A percentile compares a stretch with the other conserved stretches of the same genome.
Conservation (phyloP, 257 asterid genomes). For the Nicotiana tabacum region DNA sequence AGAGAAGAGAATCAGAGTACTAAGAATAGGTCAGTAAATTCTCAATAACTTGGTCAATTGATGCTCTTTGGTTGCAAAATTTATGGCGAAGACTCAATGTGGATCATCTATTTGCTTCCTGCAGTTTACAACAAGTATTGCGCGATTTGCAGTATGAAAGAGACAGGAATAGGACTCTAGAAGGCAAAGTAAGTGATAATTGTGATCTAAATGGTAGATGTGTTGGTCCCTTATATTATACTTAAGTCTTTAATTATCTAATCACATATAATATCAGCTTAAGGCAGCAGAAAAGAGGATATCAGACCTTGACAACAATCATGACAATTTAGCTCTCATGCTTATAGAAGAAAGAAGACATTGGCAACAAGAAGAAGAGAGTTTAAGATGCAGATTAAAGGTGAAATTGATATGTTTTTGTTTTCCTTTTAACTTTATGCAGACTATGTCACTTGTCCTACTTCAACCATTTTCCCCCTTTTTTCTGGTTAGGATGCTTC, state of each 20-base stretch:
- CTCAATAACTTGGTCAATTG: not conserved
- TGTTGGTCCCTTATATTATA: not conserved
- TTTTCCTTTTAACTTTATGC: not conserved
- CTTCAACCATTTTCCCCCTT: not conserved
- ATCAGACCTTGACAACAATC: conserved; percentile 25
- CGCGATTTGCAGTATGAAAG: conserved; percentile 28
- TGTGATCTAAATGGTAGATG: not conserved
- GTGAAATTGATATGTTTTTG: conserved; percentile 8
- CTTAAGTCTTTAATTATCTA: not conserved
- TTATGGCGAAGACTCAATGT: not conserved
- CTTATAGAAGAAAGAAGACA: conserved; percentile 39
- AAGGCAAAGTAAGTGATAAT: conserved; percentile 28
- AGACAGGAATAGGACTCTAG: conserved; percentile 24
- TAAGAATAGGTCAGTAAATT: conserved; percentile 29
- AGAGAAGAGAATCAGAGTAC: conserved; percentile 30
- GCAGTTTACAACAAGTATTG: conserved; percentile 33
- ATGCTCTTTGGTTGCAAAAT: not conserved
- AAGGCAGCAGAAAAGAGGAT: conserved; percentile 16
- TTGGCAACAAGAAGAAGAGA: conserved; percentile 38
- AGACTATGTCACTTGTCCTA: not conserved
- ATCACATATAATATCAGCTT: conserved; percentile 25
- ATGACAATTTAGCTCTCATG: conserved; percentile 19
- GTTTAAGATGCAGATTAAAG: conserved; percentile 34
- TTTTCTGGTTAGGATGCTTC: conserved; percentile 39
- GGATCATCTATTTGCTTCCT: not conserved